Conservation (phyloP, 2,329 filamentous ascomycete genomes). For the Fusarium graminum region DNA sequence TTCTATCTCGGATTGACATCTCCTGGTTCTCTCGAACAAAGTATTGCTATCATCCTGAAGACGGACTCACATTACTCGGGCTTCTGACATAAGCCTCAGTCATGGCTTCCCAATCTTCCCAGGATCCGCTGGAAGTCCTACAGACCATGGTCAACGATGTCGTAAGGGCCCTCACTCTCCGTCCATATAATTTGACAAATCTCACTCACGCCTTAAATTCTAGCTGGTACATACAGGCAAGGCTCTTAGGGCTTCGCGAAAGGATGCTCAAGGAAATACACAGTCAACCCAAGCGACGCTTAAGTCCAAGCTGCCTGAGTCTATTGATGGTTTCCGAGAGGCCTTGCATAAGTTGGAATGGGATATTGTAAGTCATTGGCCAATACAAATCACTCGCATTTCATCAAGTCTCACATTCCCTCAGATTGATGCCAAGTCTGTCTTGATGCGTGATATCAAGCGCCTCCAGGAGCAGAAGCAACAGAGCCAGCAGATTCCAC, state of each 20-base stretch:
- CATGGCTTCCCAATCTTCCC: conserved; percentile 53
- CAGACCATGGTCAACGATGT: conserved; percentile 67
- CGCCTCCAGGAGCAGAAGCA: conserved; percentile 51
- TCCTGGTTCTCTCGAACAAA: neutral
- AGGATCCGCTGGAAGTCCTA: conserved; percentile 62
- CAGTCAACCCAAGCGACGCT: conserved; percentile 51
- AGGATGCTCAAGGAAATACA: conserved; percentile 59
- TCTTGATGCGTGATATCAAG: conserved; percentile 67
- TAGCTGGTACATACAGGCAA: conserved; percentile 72
- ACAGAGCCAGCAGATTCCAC: conserved; percentile 35
- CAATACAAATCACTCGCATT: neutral
- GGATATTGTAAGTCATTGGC: conserved; percentile 64
- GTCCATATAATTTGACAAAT: neutral
- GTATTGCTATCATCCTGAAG: neutral
- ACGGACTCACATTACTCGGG: neutral
- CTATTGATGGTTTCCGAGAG: conserved; percentile 63
- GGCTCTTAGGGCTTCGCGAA: conserved; percentile 63
- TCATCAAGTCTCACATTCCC: conserved; percentile 18
- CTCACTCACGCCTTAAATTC: conserved; percentile 15
- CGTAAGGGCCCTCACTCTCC: conserved; percentile 56
- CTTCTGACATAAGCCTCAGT: conserved; percentile 1
- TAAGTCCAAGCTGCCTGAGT: conserved; percentile 61
- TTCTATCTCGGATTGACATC: conserved; percentile 3
- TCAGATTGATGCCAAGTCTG: conserved; percentile 65
- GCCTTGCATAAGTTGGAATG: conserved; percentile 69